Percentiles rank a stretch among this genome's conserved stretches.
Evolutionary conservation across 1,284 basidiomycete genomes (phyloP).

Genomic region (Grifola frondosa): DNA sequence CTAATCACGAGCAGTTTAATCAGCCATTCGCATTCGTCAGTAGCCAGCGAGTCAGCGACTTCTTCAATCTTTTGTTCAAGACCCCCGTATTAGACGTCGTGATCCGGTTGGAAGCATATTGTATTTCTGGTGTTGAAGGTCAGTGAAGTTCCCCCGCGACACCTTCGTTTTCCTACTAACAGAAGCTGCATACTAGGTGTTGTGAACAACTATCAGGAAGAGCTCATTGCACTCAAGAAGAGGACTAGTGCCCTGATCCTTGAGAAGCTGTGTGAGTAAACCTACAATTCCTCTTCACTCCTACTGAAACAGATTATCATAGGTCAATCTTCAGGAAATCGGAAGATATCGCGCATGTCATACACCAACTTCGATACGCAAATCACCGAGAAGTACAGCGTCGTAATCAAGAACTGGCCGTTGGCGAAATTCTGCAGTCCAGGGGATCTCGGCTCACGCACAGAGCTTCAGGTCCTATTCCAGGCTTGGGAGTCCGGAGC

Average conservation of each 20-base stretch:
- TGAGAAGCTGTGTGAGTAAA: conserved; percentile 16
- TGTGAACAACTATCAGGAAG: conserved; percentile 1
- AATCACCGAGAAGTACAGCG: conserved; percentile 21
- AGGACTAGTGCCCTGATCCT: conserved; percentile 9
- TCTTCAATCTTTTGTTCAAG: conserved; percentile 1
- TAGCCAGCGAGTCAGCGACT: conserved; percentile 7
- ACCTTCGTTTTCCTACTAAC: not conserved
- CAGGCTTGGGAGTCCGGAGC: conserved; percentile 10
- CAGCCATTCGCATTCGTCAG: conserved; percentile 12
- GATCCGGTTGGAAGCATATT: conserved; percentile 12
- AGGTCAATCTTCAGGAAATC: conserved; percentile 9
- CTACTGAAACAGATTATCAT: not conserved
- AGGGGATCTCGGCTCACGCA: conserved; percentile 14
- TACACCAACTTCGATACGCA: conserved; percentile 24
- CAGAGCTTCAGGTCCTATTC: conserved; percentile 19
- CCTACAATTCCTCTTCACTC: not conserved
- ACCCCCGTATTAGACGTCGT: conserved; percentile 5
- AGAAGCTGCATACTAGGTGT: too few species aligned
- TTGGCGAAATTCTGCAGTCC: conserved; percentile 22
- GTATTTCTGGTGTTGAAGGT: conserved; percentile 15
- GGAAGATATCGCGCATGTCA: conserved; percentile 13
- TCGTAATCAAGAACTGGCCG: conserved; percentile 28
- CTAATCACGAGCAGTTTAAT: conserved; percentile 4
- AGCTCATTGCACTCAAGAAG: conserved; percentile 9
- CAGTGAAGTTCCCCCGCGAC: not conserved